Conservation (phyloP, 306 rosid genomes). For the Prunus kanzakura region DNA sequence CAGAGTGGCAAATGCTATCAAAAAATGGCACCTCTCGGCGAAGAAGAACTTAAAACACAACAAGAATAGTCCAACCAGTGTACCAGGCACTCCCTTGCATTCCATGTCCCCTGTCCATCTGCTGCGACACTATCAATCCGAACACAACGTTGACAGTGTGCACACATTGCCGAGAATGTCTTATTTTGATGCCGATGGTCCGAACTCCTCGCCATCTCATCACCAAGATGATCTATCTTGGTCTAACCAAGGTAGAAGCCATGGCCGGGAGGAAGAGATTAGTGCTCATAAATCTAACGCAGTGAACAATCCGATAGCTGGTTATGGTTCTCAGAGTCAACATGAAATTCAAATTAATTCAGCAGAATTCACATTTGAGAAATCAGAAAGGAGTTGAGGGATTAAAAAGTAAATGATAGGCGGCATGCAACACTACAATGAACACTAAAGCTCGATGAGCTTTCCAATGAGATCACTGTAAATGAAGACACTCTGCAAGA, state of each 20-base stretch:
- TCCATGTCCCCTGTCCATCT: conserved; percentile 57
- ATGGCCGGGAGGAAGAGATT: conserved; percentile 5
- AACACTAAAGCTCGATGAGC: not conserved
- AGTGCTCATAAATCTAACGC: not conserved
- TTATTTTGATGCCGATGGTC: conserved; percentile 12
- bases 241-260: not conserved
- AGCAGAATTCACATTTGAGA: conserved; percentile 19
- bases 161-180: conserved; percentile 34
- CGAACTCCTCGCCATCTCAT: conserved; percentile 24
- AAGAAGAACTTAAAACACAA: conserved; percentile 45
- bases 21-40: conserved; percentile 65
- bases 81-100: conserved; percentile 42
- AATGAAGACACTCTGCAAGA: not conserved
- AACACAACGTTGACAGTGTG: conserved; percentile 29
- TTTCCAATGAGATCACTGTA: not conserved
- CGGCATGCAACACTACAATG: not conserved
- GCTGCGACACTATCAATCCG: conserved; percentile 33
- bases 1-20: conserved; percentile 55
- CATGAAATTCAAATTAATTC: conserved; percentile 16
- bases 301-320: not conserved
- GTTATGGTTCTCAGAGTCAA: conserved; percentile 1
- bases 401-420: not conserved
- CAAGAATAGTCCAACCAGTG: conserved; percentile 34
- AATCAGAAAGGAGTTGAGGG: not conserved
- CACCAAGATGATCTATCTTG: conserved; percentile 16